Evolutionary conservation across 495 filamentous ascomycete species (phyloP).

Genomic region (Hypoxylon lenormandii): DNA sequence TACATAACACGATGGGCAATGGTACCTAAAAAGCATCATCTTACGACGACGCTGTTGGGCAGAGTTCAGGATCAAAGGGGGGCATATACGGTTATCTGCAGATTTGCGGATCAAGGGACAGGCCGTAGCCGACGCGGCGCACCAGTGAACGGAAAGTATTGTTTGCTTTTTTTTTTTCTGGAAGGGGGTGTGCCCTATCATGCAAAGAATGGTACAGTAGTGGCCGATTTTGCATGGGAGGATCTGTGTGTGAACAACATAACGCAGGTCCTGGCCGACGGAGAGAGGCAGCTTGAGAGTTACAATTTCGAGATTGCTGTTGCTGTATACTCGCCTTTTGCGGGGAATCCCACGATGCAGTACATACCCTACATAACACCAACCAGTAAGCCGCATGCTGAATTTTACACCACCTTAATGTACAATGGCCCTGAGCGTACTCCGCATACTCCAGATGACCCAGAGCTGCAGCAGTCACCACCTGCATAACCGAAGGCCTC

Average conservation of each 20-base stretch:
- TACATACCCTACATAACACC: too few species aligned
- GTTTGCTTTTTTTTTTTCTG: conserved; percentile 44
- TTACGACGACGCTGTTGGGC: conserved; percentile 49
- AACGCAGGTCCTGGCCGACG: conserved; percentile 37
- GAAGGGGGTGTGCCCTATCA: conserved; percentile 35
- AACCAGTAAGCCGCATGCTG: conserved; percentile 41
- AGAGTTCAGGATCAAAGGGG: conserved; percentile 44
- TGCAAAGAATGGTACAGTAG: conserved; percentile 48
- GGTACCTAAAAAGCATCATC: conserved; percentile 40
- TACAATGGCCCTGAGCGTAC: conserved; percentile 39
- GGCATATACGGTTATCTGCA: conserved; percentile 49
- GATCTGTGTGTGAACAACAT: conserved; percentile 20
- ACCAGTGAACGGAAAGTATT: conserved; percentile 47
- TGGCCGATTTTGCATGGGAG: conserved; percentile 42
- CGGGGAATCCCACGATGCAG: conserved; percentile 44
- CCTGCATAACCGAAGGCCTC: conserved; percentile 58
- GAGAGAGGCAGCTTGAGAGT: conserved; percentile 17
- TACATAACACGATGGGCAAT: conserved; percentile 35
- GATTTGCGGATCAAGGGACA: conserved; percentile 51
- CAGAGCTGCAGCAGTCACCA: conserved; percentile 45
- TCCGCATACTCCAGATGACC: conserved; percentile 39
- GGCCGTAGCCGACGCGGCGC: conserved; percentile 52
- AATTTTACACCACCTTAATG: conserved; percentile 14
- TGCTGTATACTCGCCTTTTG: conserved; percentile 33
- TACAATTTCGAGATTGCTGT: conserved; percentile 39